Conservation (phyloP, 1,284 basidiomycete genomes). For the Lentinus polychrous region DNA sequence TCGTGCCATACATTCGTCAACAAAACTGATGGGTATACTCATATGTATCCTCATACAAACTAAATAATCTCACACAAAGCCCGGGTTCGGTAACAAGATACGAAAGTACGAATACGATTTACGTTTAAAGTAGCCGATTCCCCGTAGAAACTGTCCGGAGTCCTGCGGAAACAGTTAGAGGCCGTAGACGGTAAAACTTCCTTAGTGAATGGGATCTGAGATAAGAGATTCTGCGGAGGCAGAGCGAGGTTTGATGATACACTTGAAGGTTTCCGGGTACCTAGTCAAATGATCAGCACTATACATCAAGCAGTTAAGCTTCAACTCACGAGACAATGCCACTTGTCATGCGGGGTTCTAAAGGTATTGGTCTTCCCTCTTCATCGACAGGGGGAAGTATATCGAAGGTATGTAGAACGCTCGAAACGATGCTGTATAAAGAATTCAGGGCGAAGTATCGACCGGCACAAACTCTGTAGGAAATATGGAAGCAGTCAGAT, state of each 20-base stretch:
- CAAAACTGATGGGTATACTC: no score
- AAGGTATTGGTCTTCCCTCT: constrained; percentile 8
- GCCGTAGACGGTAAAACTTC: no score
- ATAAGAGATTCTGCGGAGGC: constrained; percentile 3
- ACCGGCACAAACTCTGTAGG: constrained; percentile 18
- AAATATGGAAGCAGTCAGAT: not conserved
- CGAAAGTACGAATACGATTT: no score
- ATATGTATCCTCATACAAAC: no score
- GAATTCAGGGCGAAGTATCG: constrained; percentile 13
- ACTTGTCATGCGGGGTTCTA: constrained; percentile 6
- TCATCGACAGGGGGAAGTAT: constrained; percentile 10
- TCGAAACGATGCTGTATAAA: constrained; percentile 10
- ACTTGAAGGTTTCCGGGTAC: constrained; percentile 6
- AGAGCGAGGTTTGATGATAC: constrained; percentile 7
- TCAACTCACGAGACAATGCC: constrained; percentile 9
- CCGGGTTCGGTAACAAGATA: no score
- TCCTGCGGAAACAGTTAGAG: no score
- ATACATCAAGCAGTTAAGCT: not conserved
- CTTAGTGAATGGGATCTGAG: no score
- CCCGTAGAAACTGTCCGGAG: no score
- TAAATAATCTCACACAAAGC: no score
- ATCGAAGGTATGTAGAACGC: constrained; percentile 10
- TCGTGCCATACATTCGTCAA: no score
- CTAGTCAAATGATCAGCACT: constrained; percentile 1
- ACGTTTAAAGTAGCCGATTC: no score